Evolutionary conservation across 208 protist genomes (phyloP).

Genomic region (Crithidia bombi): DNA sequence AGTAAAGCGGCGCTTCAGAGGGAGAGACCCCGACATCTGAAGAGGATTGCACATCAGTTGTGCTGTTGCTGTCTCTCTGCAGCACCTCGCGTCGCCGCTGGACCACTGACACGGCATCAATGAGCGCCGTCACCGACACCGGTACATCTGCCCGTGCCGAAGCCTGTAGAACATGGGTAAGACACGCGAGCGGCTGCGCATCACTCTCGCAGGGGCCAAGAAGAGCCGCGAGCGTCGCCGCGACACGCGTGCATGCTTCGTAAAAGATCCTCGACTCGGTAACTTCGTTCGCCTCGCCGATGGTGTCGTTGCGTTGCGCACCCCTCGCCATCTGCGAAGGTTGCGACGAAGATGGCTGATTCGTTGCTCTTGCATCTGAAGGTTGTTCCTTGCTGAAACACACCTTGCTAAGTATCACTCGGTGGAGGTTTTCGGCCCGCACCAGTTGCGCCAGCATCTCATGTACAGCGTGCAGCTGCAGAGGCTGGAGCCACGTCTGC

Average conservation of each 20-base stretch:
- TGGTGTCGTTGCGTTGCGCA: background rate
- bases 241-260: slow-evolving; percentile 14
- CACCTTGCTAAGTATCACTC: too few relatives aligned
- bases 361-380: too few relatives aligned
- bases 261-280: background rate
- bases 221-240: slow-evolving; percentile 17
- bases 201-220: slow-evolving; percentile 12
- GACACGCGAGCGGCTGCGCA: slow-evolving; percentile 12
- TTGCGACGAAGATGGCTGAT: too few relatives aligned
- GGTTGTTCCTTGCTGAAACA: too few relatives aligned
- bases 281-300: too few relatives aligned
- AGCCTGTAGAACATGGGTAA: slow-evolving; percentile 10
- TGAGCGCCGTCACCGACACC: background rate
- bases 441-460: background rate
- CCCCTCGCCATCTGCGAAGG: background rate
- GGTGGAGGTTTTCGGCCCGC: background rate
- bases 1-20: background rate
- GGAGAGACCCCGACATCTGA: background rate
- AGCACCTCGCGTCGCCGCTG: background rate
- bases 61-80: background rate
- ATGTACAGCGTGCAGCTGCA: slow-evolving; percentile 17
- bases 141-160: slow-evolving; percentile 12
- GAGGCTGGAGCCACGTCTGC: slow-evolving; percentile 22
- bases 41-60: background rate
- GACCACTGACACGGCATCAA: slow-evolving; percentile 5